These are phyloP conservation scores for Corylus avellana DNA, from an alignment of 306 rosid species.

Conservation along the genomic window DNA sequence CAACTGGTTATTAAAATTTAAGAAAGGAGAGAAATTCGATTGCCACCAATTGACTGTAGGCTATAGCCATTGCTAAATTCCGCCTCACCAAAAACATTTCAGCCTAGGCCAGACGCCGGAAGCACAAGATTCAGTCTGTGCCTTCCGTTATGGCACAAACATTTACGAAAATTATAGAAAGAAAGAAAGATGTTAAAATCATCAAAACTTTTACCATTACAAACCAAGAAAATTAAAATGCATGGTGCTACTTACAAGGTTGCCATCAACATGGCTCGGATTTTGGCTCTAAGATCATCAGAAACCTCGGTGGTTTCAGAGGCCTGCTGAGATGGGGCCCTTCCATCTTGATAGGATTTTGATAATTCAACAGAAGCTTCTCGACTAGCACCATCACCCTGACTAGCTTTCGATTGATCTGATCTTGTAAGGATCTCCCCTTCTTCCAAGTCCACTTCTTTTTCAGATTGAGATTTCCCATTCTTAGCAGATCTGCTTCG, in stretches of 20 bases:
- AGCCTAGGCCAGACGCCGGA: neutral
- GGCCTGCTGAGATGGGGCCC: slow-evolving; percentile 54
- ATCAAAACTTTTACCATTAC: neutral
- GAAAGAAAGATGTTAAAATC: neutral
- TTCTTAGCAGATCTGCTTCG: slow-evolving; percentile 34
- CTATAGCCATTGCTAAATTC: too few species aligned
- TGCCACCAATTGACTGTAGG: too few species aligned
- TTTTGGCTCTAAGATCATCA: slow-evolving; percentile 86
- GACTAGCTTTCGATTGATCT: slow-evolving; percentile 43
- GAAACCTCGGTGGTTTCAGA: slow-evolving; percentile 55
- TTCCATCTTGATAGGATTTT: slow-evolving; percentile 30
- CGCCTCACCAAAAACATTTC: neutral
- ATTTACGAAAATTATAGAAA: neutral
- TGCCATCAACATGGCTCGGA: slow-evolving; percentile 80
- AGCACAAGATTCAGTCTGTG: neutral
- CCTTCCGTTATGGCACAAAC: neutral
- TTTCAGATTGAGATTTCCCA: slow-evolving; percentile 33
- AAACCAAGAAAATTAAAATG: neutral
- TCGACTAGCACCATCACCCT: slow-evolving; percentile 44
- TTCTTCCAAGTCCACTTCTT: slow-evolving; percentile 57
- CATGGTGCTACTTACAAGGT: slow-evolving; percentile 40
- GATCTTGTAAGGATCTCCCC: slow-evolving; percentile 62
- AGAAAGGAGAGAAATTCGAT: too few species aligned
- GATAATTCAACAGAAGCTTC: slow-evolving; percentile 56
- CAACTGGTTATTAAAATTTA: too few species aligned